phyloP scores from a whole-genome alignment of 2,329 filamentous ascomycete genomes.

The Trichophyton benhamiae region DNA sequence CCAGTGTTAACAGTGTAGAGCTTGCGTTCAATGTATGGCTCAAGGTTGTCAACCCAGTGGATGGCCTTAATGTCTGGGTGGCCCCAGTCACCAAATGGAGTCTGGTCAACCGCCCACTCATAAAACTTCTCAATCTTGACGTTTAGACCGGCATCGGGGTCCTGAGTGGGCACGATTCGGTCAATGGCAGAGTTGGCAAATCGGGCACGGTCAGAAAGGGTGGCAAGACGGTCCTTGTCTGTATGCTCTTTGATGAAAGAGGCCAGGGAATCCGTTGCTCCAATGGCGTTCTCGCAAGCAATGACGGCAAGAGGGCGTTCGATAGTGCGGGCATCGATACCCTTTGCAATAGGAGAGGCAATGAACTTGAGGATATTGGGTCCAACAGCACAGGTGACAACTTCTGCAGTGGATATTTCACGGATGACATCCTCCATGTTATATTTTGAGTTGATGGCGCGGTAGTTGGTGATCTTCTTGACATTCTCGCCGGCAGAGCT shows the following conservation, averaged over 20 bases:
- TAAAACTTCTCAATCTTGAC: constrained; percentile 98
- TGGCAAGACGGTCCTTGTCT: constrained; percentile 50
- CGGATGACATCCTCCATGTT: constrained; percentile 69
- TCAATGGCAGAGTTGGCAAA: constrained; percentile 98
- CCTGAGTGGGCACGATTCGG: constrained; percentile 90
- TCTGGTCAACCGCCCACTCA: constrained; percentile 92
- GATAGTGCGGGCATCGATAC: constrained; percentile 61
- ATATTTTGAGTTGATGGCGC: constrained; percentile 87
- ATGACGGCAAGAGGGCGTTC: constrained; percentile 70
- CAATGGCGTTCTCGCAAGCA: constrained; percentile 96
- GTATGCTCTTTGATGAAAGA: constrained; percentile 72
- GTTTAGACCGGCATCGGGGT: constrained; percentile 64
- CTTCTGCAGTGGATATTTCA: constrained; percentile 74
- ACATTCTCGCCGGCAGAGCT: constrained; percentile 68
- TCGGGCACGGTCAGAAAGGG: constrained; percentile 61
- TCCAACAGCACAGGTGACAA: constrained; percentile 94
- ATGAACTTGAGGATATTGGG: constrained; percentile 95
- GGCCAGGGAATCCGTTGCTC: constrained; percentile 78
- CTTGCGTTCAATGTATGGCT: constrained; percentile 97
- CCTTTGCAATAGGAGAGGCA: constrained; percentile 88
- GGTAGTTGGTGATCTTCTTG: constrained; percentile 86
- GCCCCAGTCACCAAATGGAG: constrained; percentile 61
- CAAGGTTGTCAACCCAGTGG: constrained; percentile 82
- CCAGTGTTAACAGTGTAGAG: constrained; percentile 98
- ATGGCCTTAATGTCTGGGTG: constrained; percentile 72